Conservation (phyloP, 176 grass and related monocot genomes). For the Rhynchospora breviuscula region DNA sequence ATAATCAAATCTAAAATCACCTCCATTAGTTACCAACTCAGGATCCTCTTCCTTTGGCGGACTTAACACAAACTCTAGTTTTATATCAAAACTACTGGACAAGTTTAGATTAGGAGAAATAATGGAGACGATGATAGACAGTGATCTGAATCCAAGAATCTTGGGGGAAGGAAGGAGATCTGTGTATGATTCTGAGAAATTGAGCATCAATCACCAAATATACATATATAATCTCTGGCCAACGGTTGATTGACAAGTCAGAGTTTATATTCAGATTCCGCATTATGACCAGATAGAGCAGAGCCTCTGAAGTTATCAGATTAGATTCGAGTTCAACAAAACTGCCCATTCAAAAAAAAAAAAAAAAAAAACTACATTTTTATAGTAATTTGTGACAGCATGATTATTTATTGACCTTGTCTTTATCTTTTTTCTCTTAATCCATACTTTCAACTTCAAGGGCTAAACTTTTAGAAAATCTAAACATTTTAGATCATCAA, state of each 20-base stretch:
- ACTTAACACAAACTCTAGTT: no score
- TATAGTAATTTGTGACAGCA: neutral
- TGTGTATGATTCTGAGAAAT: neutral
- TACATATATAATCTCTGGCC: neutral
- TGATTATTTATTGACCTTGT: neutral
- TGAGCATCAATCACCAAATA: slow-evolving; percentile 7
- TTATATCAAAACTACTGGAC: neutral
- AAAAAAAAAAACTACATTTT: no score
- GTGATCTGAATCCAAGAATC: slow-evolving; percentile 9
- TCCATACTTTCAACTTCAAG: no score
- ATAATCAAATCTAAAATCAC: neutral
- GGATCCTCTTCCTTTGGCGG: neutral
- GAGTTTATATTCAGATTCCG: neutral
- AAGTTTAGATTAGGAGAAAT: neutral
- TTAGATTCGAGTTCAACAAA: neutral
- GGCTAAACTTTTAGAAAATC: no score
- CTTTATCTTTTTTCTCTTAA: no score
- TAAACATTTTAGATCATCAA: no score
- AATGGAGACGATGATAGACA: neutral
- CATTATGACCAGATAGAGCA: neutral
- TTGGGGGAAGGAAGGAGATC: slow-evolving; percentile 6
- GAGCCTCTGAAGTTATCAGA: neutral
- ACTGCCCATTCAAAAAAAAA: no score
- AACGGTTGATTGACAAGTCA: neutral
- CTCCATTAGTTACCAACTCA: neutral